Evolutionary conservation across 1,284 basidiomycete species (phyloP).

Genomic region (Cutaneotrichosporon cavernicola): DNA sequence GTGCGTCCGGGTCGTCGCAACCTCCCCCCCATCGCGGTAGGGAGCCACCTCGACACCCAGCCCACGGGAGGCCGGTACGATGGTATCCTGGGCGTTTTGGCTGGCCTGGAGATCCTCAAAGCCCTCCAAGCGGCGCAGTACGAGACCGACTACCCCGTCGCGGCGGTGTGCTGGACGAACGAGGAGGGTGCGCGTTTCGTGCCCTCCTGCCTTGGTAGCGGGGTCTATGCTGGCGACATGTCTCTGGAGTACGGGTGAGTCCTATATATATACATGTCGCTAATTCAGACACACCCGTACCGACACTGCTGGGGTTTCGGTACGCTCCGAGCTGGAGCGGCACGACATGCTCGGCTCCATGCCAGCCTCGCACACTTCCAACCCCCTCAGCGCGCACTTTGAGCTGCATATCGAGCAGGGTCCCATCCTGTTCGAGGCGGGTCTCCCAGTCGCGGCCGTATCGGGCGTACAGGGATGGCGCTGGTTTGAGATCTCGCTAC

Average conservation of each 20-base stretch:
- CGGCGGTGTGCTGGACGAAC: constrained; percentile 34
- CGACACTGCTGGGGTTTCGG: constrained; percentile 13
- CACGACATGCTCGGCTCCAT: constrained; percentile 19
- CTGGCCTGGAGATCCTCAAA: constrained; percentile 31
- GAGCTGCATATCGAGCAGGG: constrained; percentile 45
- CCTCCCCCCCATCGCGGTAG: constrained; percentile 35
- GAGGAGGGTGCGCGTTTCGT: constrained; percentile 28
- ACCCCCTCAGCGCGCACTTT: constrained; percentile 35
- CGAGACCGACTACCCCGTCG: constrained; percentile 22
- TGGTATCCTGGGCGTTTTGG: constrained; percentile 37
- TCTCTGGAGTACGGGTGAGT: constrained; percentile 8
- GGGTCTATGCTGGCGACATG: constrained; percentile 29
- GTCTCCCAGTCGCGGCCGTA: constrained; percentile 26
- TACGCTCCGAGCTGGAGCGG: constrained; percentile 20
- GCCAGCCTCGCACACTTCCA: constrained; percentile 3
- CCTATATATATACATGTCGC: neutral
- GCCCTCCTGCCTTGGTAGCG: constrained; percentile 16
- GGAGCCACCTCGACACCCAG: constrained; percentile 40
- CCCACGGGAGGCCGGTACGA: constrained; percentile 40
- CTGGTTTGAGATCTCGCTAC: constrained; percentile 32
- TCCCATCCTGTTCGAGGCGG: constrained; percentile 30
- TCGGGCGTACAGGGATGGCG: constrained; percentile 32
- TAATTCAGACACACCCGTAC: neutral
- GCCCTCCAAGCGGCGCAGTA: constrained; percentile 22
- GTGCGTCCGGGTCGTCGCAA: constrained; percentile 28